Percentiles rank a stretch among this genome's conserved stretches.
Conservation (phyloP, 371 early-diverging fungal genomes). For the Mortierella sp. region DNA sequence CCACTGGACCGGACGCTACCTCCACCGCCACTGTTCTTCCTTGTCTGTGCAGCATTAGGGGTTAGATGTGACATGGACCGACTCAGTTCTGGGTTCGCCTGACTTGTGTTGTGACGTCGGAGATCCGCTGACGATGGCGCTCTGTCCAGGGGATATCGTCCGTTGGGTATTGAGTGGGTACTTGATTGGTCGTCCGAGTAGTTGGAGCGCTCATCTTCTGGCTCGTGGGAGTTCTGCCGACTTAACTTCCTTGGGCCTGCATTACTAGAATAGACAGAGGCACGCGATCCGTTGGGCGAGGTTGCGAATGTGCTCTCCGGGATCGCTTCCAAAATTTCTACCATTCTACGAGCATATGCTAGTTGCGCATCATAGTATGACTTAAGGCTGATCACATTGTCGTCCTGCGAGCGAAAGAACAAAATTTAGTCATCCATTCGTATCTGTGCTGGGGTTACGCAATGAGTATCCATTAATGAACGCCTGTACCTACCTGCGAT, state of each 20-base stretch:
- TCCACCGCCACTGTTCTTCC: slow-evolving; percentile 46
- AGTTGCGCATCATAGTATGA: slow-evolving; percentile 64
- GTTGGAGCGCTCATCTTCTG: slow-evolving; percentile 39
- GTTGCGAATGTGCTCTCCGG: slow-evolving; percentile 38
- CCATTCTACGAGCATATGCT: slow-evolving; percentile 57
- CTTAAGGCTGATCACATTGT: slow-evolving; percentile 55
- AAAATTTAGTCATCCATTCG: too few relatives aligned
- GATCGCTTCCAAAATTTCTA: slow-evolving; percentile 56
- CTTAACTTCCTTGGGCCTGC: slow-evolving; percentile 12
- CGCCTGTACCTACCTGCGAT: slow-evolving; percentile 64
- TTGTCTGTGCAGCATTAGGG: slow-evolving; percentile 46
- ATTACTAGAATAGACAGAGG: slow-evolving; percentile 18
- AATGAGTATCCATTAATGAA: too few relatives aligned
- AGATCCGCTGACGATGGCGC: slow-evolving; percentile 28
- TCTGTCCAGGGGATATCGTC: slow-evolving; percentile 43
- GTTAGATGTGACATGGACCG: slow-evolving; percentile 54
- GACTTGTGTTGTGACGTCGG: slow-evolving; percentile 16
- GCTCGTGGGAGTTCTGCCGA: slow-evolving; percentile 38
- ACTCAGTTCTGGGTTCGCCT: slow-evolving; percentile 35
- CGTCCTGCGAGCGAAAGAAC: slow-evolving; percentile 39
- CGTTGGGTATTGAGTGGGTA: slow-evolving; percentile 30
- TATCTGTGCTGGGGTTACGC: too few relatives aligned
- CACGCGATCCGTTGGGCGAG: slow-evolving; percentile 25
- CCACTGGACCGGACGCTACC: slow-evolving; percentile 35
- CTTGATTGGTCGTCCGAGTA: slow-evolving; percentile 37